These are phyloP conservation scores for Cucumis sativus DNA, from an alignment of 306 rosid genomes.

Conservation along the genomic window Cucumber_9930_V3 NC_026657.2:14233501-14234000, in stretches of 20 bases:
- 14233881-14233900: conserved; percentile 61
- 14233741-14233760: not conserved
- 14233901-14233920: conserved; percentile 92
- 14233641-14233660: not conserved
- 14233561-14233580: too few relatives aligned
- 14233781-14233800: conserved; percentile 79
- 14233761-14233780: conserved; percentile 79
- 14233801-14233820: conserved; percentile 75
- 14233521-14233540: too few relatives aligned
- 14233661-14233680: too few relatives aligned
- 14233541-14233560: too few relatives aligned
- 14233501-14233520: too few relatives aligned
- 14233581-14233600: not conserved
- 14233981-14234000: conserved; percentile 92
- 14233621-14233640: not conserved
- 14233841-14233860: conserved; percentile 84
- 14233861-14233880: conserved; percentile 41
- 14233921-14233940: conserved; percentile 98
- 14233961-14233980: conserved; percentile 93
- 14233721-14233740: not conserved
- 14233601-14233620: not conserved
- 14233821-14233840: conserved; percentile 56
- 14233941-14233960: conserved; percentile 99
- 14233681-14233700: too few relatives aligned
- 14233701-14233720: not conserved